Evolutionary conservation across 345 rosid genomes (phyloP).

Genomic region (Psidium friedrichsthalianum): DNA sequence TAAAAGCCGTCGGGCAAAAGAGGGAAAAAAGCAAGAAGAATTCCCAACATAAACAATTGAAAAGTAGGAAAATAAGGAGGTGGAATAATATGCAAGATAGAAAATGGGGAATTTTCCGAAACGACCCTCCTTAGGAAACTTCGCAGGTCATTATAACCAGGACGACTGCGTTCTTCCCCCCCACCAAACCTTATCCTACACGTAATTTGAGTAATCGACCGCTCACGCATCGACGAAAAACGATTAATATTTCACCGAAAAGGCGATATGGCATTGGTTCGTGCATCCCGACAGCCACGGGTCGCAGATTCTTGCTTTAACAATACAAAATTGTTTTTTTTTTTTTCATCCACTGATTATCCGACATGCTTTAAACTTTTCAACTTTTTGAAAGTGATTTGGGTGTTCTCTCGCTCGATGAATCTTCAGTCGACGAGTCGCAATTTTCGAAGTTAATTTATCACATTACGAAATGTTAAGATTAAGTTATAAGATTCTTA

Average conservation of each 20-base stretch:
- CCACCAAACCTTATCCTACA: not conserved
- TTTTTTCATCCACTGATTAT: not conserved
- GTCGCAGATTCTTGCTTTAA: not conserved
- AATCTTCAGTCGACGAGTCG: not conserved
- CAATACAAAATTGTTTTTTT: not conserved
- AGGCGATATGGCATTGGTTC: not conserved
- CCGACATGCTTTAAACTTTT: not conserved
- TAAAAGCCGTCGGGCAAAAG: not conserved
- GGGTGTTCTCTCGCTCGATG: not conserved
- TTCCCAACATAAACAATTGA: not conserved
- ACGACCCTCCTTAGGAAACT: not conserved
- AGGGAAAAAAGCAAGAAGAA: not conserved
- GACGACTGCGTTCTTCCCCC: not conserved
- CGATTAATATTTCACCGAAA: fast-evolving
- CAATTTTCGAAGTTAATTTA: not conserved
- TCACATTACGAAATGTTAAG: fast-evolving
- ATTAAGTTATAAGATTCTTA: not conserved
- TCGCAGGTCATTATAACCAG: not conserved
- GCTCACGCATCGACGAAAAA: not conserved
- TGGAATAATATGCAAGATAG: not conserved
- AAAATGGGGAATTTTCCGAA: not conserved
- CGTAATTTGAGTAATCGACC: not conserved
- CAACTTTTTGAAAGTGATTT: not conserved
- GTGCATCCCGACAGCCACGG: not conserved
- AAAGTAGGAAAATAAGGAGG: not conserved